Base-by-base conservation (phyloP, 306 rosid species). In the Vigna mungo region DNA sequence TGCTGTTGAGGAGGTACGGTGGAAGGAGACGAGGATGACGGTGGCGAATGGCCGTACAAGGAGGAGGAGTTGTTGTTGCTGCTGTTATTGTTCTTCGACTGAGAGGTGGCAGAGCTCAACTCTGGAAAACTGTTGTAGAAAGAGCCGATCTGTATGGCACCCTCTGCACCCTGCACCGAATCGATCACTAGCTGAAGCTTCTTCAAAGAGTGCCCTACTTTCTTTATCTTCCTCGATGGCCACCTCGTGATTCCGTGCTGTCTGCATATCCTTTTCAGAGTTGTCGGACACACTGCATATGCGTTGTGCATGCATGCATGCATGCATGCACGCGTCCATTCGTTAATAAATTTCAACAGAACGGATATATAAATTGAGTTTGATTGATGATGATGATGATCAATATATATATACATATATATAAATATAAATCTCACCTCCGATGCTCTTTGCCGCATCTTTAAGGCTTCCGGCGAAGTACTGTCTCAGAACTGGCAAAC, bases 211-310 rank as follows among this genome's bases (percentile, higher is more conserved):
- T 86, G 97, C 0, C 91, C 89, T 1, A 89, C 93, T 56, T 85
- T 91, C 84, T 89, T 89, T 18, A 88, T 91, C 84, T 85, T 91
- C 70, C 91, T 69, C 6, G 97, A 88, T 13, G 92, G 92, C 90
- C 92, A 88, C 70, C 97, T 71, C 4, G 82, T 83, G 12, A 89
- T 89, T 25, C 89, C 94, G 63, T 89, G 91, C 74, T 89, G 92
- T 75, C 88, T 87, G 85, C 97, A 87, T 79, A 91, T 91, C 84
- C 94, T 81, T 71, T 87, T 91, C 78, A 87, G 83, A 39, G 96
- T 87, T 15, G 94, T 91, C n/a, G 91, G 87, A 63, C 94, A 87
- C 21, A 89, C 94, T 91, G 82, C 81, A 53, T 7, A 36, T 6
- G 39, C 7, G 7, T 5, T 34, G 43, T 37, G 43, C 43, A 4